A percentile compares a stretch with the other conserved stretches of the same genome.
phyloP scores from a whole-genome alignment of 768 basidiomycete species.

The Tricholoma sp. region DNA sequence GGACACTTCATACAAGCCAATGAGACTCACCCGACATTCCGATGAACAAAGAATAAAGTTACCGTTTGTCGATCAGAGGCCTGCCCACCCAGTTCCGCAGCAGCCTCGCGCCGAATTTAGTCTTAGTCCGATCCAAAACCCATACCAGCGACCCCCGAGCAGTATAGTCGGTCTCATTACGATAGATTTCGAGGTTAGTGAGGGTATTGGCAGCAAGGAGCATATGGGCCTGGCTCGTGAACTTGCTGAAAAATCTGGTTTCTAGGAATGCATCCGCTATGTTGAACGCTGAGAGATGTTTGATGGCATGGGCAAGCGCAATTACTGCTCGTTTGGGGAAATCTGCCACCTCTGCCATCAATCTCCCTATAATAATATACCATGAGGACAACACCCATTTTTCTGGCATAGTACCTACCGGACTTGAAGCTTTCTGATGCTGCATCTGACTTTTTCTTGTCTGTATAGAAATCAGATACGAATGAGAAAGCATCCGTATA shows the following conservation, averaged over 20 bases:
- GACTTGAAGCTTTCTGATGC: conserved; percentile 42
- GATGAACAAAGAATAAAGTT: conserved; percentile 10
- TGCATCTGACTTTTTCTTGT: conserved; percentile 33
- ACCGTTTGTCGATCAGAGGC: conserved; percentile 75
- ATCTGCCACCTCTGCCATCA: conserved; percentile 56
- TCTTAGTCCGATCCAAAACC: conserved; percentile 83
- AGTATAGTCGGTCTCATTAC: conserved; percentile 79
- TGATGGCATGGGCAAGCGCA: conserved; percentile 67
- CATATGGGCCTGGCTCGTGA: conserved; percentile 79
- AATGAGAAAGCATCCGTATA: conserved; percentile 68
- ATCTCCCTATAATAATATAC: conserved; percentile 37
- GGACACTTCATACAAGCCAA: conserved; percentile 37
- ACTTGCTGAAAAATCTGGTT: conserved; percentile 72
- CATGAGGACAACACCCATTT: not conserved
- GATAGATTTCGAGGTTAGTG: conserved; percentile 87
- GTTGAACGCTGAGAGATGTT: conserved; percentile 67
- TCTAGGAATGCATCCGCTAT: conserved; percentile 77
- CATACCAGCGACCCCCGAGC: conserved; percentile 74
- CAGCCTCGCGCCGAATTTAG: conserved; percentile 82
- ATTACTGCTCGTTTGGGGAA: conserved; percentile 69
- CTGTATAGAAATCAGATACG: conserved; percentile 62
- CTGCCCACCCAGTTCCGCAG: conserved; percentile 83
- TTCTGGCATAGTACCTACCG: conserved; percentile 27
- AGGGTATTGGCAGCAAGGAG: conserved; percentile 84
- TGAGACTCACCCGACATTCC: not conserved